Evolutionary conservation across 2,329 filamentous ascomycete species (phyloP), one percentile per base, ranked within the genome.

Genomic region (Cladosporium sp.): DNA sequence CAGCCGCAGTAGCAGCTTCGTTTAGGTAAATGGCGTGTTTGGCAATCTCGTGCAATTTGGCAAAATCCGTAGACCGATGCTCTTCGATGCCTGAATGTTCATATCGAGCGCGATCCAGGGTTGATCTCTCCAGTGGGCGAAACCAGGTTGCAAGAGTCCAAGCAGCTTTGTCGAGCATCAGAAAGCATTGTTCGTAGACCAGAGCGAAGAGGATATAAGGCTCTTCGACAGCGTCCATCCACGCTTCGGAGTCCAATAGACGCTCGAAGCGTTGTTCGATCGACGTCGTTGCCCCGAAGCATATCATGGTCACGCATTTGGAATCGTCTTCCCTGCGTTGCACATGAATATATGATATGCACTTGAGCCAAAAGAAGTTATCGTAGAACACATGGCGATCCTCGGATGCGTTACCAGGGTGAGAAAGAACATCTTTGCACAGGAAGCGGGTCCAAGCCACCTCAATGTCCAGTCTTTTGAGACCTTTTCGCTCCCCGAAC

Each of bases 11-110:
- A 27, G 61, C 62, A 19, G 66, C 64, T 56, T 72, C 69, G 19
- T 60, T 64, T 20, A 72, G 48, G 52, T 67, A 68, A 9, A 68
- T 68, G 38, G 61, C 57, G 39, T 71, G 65, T 50, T 71, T 71
- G 8, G 68, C 64, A 17, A 71, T 59, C 38, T 67, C 68, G 55
- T 72, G 68, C 3, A 71, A 54, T 1, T 56, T 61, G 1, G 63
- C 51, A 54, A 63, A 61, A 34, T 67, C 57, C 12, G 62, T 47
- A 8, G 60, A 44, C 7, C 58, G 49, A 7, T 51, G 54, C 2
- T 52, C 54, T 41, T 51, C 42, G 4, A 58, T 58, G 0, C 57
- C 58, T 5, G 57, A 58, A 6, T 51, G 54, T 2, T 52, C 51
- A 6, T 61, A 58, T 32, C 60, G 54, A 7, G 47, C 2, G 59